Evolutionary conservation across 192 early-diverging fungal species (phyloP).

Genomic region (Mortierella hygrophila): DNA sequence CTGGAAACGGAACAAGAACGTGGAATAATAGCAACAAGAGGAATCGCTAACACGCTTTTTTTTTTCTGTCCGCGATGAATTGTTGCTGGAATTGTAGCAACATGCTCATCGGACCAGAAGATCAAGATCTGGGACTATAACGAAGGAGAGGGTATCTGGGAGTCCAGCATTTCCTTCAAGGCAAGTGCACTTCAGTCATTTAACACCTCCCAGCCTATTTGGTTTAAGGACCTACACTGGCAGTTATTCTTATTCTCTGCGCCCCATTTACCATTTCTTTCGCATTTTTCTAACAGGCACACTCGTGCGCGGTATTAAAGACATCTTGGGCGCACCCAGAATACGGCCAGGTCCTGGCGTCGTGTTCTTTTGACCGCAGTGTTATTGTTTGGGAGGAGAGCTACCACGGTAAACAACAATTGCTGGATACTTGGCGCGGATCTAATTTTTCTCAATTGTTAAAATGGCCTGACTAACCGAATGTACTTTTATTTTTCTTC

Average conservation of each 20-base stretch:
- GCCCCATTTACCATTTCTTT: not conserved
- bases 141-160: conserved; percentile 78
- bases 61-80: not conserved
- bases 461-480: too few species aligned
- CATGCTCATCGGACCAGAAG: conserved; percentile 92
- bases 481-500: not conserved
- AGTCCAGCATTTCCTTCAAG: conserved; percentile 84
- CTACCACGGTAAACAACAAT: conserved; percentile 64
- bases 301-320: conserved; percentile 88
- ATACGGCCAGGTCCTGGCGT: conserved; percentile 91
- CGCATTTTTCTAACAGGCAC: conserved; percentile 64
- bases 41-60: not conserved
- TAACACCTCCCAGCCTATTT: not conserved
- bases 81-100: conserved; percentile 55
- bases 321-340: conserved; percentile 98
- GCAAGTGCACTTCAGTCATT: conserved; percentile 41
- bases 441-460: too few species aligned
- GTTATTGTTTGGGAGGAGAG: conserved; percentile 95
- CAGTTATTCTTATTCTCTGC: too few species aligned
- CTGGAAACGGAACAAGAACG: not conserved
- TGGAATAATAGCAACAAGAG: not conserved
- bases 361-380: conserved; percentile 92
- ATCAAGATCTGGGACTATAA: conserved; percentile 95
- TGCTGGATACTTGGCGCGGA: too few species aligned
- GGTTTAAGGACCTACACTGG: not conserved